Conservation (phyloP, 2,329 filamentous ascomycete genomes). For the Verticillium nubilum region DNA sequence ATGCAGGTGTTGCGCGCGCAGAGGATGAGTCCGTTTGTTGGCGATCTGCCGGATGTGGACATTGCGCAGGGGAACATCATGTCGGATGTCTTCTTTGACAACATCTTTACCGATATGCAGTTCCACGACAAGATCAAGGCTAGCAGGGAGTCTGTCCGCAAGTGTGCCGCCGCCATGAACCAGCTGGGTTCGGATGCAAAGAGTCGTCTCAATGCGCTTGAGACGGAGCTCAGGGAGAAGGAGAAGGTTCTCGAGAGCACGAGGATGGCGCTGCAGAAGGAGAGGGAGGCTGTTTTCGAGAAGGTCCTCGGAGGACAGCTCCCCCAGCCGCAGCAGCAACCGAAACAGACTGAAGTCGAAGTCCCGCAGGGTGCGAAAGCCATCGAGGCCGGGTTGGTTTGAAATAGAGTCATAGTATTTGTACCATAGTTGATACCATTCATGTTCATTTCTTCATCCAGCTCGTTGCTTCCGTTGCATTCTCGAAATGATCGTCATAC, state of each 20-base stretch:
- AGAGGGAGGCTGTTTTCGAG: conserved; percentile 37
- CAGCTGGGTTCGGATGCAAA: conserved; percentile 17
- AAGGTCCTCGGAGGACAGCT: conserved; percentile 4
- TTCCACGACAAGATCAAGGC: conserved; percentile 47
- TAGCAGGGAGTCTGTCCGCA: conserved; percentile 28
- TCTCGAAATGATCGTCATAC: background rate
- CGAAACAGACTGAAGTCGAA: background rate
- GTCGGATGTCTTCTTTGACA: conserved; percentile 49
- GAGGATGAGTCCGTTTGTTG: conserved; percentile 30
- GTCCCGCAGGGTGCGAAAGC: background rate
- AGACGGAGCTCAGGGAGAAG: conserved; percentile 22
- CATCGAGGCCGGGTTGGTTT: background rate
- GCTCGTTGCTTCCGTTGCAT: background rate
- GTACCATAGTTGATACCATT: background rate
- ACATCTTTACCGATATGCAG: conserved; percentile 45
- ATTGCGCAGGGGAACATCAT: conserved; percentile 41
- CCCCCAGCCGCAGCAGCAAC: background rate
- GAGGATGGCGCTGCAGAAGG: conserved; percentile 34
- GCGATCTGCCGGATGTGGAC: conserved; percentile 30
- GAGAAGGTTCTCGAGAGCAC: conserved; percentile 25
- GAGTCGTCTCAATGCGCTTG: conserved; percentile 10
- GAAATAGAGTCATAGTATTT: background rate
- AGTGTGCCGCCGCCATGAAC: conserved; percentile 24
- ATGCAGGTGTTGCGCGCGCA: conserved; percentile 33
- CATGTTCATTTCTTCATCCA: background rate